These are phyloP conservation scores for Pythium vanterpoolii DNA, from an alignment of 352 stramenopile genomes.

Conservation along the genomic window DNA sequence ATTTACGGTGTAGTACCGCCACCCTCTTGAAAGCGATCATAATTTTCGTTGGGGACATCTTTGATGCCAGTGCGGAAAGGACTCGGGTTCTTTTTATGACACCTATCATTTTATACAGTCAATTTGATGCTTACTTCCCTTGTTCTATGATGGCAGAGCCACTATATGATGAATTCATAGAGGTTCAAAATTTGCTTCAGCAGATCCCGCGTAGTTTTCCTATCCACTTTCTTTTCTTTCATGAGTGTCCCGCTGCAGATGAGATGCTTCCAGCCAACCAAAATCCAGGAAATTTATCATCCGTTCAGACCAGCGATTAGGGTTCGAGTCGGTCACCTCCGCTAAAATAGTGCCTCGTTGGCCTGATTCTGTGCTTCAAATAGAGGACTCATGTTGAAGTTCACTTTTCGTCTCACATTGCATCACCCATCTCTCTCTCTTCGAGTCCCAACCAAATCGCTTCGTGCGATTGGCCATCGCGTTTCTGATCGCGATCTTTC, in stretches of 20 bases:
- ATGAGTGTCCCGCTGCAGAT: slow-evolving; percentile 16
- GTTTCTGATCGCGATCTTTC: not conserved
- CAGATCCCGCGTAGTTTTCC: slow-evolving; percentile 1
- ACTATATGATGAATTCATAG: not conserved
- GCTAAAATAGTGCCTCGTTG: slow-evolving; percentile 1
- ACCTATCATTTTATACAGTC: slow-evolving; percentile 1
- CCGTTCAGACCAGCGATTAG: slow-evolving; percentile 11
- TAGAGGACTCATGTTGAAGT: slow-evolving; percentile 25
- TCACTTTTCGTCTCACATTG: slow-evolving; percentile 10
- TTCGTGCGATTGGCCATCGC: not conserved
- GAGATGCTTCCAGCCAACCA: not conserved
- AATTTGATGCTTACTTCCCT: not conserved
- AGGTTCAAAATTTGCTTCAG: not conserved
- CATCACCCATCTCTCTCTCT: not conserved
- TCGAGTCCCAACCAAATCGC: not conserved
- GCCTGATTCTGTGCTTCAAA: slow-evolving; percentile 1
- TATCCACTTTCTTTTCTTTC: slow-evolving; percentile 20
- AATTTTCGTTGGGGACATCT: slow-evolving; percentile 2
- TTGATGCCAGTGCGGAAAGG: no score
- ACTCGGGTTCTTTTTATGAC: slow-evolving; percentile 23
- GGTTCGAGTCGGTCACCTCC: not conserved
- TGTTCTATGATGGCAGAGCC: not conserved
- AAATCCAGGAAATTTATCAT: not conserved
- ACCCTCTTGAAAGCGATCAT: slow-evolving; percentile 14
- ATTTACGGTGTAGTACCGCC: slow-evolving; percentile 13